phyloP scores from a whole-genome alignment of 176 grass and related monocot species.

The Thinopyrum elongatum region DNA sequence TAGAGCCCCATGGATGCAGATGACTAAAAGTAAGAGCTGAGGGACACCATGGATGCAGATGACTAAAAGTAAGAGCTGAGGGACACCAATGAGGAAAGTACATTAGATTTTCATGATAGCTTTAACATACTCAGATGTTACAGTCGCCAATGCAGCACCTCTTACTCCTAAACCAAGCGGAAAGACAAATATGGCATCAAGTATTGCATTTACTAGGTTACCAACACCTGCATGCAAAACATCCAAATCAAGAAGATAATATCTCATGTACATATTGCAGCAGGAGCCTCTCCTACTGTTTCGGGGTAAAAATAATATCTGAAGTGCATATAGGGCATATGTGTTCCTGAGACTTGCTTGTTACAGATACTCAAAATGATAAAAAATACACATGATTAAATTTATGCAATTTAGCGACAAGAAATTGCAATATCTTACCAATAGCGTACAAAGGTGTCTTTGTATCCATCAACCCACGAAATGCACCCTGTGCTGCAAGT shows the following conservation, averaged over 20 bases:
- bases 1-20: not conserved
- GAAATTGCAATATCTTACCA: constrained; percentile 38
- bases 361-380: not conserved
- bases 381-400: not conserved
- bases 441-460: constrained; percentile 93
- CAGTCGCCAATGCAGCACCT: constrained; percentile 90
- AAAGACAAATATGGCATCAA: constrained; percentile 82
- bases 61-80: not conserved
- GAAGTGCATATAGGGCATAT: not conserved
- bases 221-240: constrained; percentile 59
- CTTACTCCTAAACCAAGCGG: constrained; percentile 85
- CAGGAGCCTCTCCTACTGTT: not conserved
- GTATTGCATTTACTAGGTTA: constrained; percentile 73
- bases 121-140: constrained; percentile 85
- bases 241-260: not conserved
- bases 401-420: not conserved
- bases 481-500: constrained; percentile 92
- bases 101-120: constrained; percentile 32
- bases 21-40: not conserved
- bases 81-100: not conserved
- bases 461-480: constrained; percentile 95
- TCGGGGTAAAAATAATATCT: not conserved
- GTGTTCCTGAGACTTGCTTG: not conserved
- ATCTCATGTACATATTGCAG: not conserved
- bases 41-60: not conserved